A percentile compares a stretch with the other conserved stretches of the same genome.
These are phyloP conservation scores for Solanum corneliomulleri DNA, from an alignment of 257 asterid species.

Conservation along the genomic window DNA sequence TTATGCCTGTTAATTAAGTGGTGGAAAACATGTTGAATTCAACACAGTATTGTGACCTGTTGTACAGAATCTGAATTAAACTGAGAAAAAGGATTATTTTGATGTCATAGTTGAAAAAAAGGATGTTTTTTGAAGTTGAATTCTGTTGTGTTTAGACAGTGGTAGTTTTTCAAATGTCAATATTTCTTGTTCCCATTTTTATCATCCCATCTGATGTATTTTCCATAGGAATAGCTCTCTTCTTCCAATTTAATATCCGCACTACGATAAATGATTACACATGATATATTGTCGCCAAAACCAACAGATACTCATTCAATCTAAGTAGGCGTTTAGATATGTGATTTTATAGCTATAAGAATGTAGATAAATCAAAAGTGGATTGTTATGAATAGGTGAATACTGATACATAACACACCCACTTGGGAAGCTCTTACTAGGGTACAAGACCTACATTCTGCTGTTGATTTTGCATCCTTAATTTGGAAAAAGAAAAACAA, in stretches of 20 bases:
- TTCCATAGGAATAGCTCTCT: background rate
- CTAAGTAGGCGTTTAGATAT: no score
- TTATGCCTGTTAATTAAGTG: background rate
- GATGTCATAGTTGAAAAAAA: background rate
- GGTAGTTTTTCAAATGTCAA: background rate
- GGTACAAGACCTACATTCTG: background rate
- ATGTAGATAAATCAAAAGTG: background rate
- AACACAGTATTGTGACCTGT: background rate
- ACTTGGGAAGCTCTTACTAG: background rate
- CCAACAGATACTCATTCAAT: no score
- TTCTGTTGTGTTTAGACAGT: background rate
- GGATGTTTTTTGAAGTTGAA: background rate
- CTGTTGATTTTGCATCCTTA: background rate
- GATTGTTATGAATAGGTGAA: background rate
- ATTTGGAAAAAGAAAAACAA: background rate
- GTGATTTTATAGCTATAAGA: no score
- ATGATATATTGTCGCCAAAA: background rate
- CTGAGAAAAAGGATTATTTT: background rate
- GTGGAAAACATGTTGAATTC: background rate
- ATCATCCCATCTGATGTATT: background rate
- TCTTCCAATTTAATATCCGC: background rate
- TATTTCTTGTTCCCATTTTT: background rate
- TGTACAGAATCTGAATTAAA: background rate
- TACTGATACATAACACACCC: background rate
- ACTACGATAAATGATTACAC: background rate